phyloP scores from a whole-genome alignment of 805 yeast genomes.

The Isabelozyma rhagii region DNA sequence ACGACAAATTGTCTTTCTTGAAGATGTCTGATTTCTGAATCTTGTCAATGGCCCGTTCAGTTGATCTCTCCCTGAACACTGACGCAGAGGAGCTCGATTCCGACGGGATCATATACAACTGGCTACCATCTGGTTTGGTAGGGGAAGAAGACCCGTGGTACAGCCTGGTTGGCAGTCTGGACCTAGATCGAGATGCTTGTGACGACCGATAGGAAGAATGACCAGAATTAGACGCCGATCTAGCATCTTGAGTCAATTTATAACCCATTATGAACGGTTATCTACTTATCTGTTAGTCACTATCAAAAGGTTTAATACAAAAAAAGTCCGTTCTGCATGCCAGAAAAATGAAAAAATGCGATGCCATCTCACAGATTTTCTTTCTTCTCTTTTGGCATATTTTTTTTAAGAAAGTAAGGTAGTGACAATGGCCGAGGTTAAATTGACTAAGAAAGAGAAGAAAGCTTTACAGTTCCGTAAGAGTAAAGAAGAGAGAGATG shows the following conservation, averaged over 20 bases:
- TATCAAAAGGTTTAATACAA: no score
- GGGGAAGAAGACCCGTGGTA: background rate
- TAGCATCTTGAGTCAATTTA: background rate
- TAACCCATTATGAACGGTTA: background rate
- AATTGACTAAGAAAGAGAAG: conserved; percentile 62
- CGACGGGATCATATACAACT: background rate
- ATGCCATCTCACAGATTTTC: background rate
- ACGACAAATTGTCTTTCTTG: conserved; percentile 10
- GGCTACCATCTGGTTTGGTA: background rate
- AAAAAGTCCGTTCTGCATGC: background rate
- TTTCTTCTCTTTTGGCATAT: background rate
- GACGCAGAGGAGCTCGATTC: background rate
- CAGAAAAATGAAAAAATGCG: background rate
- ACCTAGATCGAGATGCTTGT: conserved; percentile 6
- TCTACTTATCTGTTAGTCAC: no score
- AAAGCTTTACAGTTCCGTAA: conserved; percentile 59
- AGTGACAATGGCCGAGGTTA: conserved; percentile 17
- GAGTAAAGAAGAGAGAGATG: conserved; percentile 38
- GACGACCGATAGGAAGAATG: background rate
- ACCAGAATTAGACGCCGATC: background rate
- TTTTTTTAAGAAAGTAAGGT: background rate
- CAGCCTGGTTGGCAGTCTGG: conserved; percentile 15
- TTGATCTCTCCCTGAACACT: conserved; percentile 14
- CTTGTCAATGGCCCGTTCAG: conserved; percentile 12
- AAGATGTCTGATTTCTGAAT: conserved; percentile 11